Conservation (phyloP, 345 rosid species). For the Raphanus sativus region DNA sequence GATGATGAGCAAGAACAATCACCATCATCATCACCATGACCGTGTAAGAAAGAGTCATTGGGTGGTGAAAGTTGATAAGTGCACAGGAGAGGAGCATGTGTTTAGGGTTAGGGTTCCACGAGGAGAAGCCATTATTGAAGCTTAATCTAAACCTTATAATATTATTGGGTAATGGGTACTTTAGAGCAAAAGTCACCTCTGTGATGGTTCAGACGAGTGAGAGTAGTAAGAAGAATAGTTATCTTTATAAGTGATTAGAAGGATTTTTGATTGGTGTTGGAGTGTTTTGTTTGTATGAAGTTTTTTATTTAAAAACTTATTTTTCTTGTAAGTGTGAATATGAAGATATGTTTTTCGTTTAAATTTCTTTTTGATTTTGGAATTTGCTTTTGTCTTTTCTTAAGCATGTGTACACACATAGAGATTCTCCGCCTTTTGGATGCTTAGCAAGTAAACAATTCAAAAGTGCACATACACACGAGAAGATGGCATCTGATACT, state of each 20-base stretch:
- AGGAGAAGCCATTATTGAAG: constrained; percentile 50
- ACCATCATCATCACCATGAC: constrained; percentile 5
- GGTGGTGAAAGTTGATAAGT: constrained; percentile 79
- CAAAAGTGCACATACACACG: constrained; percentile 28
- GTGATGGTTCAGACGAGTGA: constrained; percentile 38
- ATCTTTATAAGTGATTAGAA: constrained; percentile 12
- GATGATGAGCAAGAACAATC: constrained; percentile 2
- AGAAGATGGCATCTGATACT: constrained; percentile 22
- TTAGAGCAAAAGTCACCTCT: constrained; percentile 32
- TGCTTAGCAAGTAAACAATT: constrained; percentile 20
- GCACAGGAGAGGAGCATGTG: constrained; percentile 86
- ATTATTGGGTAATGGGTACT: not conserved
- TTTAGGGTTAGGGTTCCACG: constrained; percentile 68
- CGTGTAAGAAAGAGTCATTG: constrained; percentile 59
- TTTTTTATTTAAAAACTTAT: not conserved
- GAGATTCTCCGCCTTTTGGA: constrained; percentile 17
- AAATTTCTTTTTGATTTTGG: not conserved
- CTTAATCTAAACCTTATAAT: constrained; percentile 29
- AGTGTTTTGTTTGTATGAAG: constrained; percentile 17
- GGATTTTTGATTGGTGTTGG: constrained; percentile 26
- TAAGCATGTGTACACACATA: constrained; percentile 16
- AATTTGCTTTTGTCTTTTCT: constrained; percentile 10
- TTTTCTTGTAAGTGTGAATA: constrained; percentile 28
- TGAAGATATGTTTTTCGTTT: constrained; percentile 9
- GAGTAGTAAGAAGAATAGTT: constrained; percentile 30